These are phyloP conservation scores for Candida nanaspora DNA, from an alignment of 805 yeast species.

Conservation along the genomic window DNA sequence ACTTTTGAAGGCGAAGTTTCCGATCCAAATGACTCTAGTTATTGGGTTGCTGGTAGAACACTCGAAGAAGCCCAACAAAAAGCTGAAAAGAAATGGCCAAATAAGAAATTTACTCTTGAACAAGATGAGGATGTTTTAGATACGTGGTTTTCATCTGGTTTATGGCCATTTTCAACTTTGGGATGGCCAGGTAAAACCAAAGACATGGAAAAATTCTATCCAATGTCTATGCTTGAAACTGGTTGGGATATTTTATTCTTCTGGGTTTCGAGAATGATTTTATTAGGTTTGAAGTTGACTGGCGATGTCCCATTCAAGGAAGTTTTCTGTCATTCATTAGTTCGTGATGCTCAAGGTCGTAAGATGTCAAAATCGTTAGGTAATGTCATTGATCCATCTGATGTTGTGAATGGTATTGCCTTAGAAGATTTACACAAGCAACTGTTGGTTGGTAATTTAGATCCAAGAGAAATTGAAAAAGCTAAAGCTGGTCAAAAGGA, in stretches of 20 bases:
- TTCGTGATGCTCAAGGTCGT: conserved; percentile 98
- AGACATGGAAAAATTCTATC: conserved; percentile 75
- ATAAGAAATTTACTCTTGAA: conserved; percentile 61
- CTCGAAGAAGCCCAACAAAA: conserved; percentile 78
- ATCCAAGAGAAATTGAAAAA: conserved; percentile 77
- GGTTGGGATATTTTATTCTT: conserved; percentile 99
- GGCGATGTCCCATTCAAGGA: conserved; percentile 91
- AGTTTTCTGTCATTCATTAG: conserved; percentile 96
- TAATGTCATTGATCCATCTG: conserved; percentile 93
- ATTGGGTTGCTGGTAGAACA: conserved; percentile 89
- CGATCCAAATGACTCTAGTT: conserved; percentile 53
- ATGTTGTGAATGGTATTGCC: conserved; percentile 84
- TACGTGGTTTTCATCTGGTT: conserved; percentile 97
- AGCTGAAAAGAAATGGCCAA: conserved; percentile 70
- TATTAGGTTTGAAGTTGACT: conserved; percentile 83
- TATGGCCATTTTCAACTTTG: conserved; percentile 95
- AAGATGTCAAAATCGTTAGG: conserved; percentile 98
- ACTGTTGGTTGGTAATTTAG: conserved; percentile 76
- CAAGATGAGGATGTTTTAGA: conserved; percentile 98
- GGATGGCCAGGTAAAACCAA: conserved; percentile 85
- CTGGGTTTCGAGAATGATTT: conserved; percentile 98
- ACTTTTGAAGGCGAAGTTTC: conserved; percentile 68
- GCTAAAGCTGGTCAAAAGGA: conserved; percentile 83
- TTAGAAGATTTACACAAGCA: conserved; percentile 74
- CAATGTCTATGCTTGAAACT: conserved; percentile 92